Conservation (phyloP, 1,284 basidiomycete genomes). For the Cystobasidiaceae sp. region DNA sequence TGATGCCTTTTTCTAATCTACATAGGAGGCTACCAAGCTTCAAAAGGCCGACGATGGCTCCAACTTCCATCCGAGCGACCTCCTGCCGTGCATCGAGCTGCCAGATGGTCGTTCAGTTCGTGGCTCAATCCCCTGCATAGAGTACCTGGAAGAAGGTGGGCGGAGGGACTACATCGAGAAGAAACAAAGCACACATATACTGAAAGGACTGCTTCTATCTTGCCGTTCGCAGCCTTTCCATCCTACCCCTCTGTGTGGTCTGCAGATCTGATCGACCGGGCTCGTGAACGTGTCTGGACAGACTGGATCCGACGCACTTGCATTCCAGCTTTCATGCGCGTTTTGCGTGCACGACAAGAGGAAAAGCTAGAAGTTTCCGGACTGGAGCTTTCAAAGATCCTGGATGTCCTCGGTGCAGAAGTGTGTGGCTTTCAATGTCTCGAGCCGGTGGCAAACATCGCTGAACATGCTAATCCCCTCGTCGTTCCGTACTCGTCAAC, state of each 20-base stretch:
- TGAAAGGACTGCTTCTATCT: no score
- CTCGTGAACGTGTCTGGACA: constrained; percentile 25
- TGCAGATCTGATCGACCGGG: constrained; percentile 21
- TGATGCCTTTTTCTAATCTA: background rate
- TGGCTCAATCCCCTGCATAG: constrained; percentile 28
- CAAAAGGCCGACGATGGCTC: constrained; percentile 22
- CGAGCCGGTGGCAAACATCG: no score
- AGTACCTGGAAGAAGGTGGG: constrained; percentile 27
- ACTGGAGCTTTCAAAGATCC: constrained; percentile 9
- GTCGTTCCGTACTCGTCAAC: no score
- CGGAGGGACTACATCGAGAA: background rate
- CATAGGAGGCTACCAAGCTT: constrained; percentile 25
- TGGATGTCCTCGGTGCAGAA: constrained; percentile 25
- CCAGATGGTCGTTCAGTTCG: constrained; percentile 13
- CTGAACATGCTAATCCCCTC: no score
- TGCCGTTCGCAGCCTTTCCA: constrained; percentile 24
- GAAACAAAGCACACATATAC: background rate
- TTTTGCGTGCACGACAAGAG: constrained; percentile 14
- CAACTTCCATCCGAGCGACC: constrained; percentile 6
- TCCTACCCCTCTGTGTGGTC: constrained; percentile 12
- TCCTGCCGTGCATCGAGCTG: constrained; percentile 19
- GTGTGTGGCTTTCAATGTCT: background rate
- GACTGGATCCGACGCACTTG: constrained; percentile 30
- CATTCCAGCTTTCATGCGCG: constrained; percentile 28
- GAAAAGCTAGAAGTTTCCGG: constrained; percentile 26